Percentiles rank a stretch among this genome's conserved stretches.
These are phyloP conservation scores for Kazachstania taianensis DNA, from an alignment of 805 yeast genomes.

Conservation along the genomic window DNA sequence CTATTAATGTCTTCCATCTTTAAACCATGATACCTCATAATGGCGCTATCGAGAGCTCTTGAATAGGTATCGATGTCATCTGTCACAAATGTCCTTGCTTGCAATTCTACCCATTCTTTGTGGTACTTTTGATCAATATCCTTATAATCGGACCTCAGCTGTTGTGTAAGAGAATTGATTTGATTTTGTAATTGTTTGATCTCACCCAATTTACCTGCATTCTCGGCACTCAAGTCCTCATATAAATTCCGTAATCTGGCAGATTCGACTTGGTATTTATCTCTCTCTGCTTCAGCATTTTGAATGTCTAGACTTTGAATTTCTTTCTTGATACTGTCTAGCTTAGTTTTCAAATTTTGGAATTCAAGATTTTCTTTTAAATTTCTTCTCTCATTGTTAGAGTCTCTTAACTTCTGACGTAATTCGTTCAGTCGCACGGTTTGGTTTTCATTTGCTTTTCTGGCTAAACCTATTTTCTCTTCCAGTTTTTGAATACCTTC, in stretches of 20 bases:
- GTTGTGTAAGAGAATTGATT: conserved; percentile 42
- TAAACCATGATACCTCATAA: conserved; percentile 81
- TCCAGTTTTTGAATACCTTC: conserved; percentile 8
- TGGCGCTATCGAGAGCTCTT: conserved; percentile 82
- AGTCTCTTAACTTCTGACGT: conserved; percentile 39
- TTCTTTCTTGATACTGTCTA: conserved; percentile 29
- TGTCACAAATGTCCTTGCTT: conserved; percentile 63
- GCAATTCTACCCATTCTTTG: conserved; percentile 63
- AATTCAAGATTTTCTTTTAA: conserved; percentile 56
- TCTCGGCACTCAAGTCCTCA: conserved; percentile 47
- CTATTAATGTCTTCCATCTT: conserved; percentile 91
- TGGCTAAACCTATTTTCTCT: background rate
- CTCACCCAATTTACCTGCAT: conserved; percentile 79
- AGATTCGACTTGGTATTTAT: conserved; percentile 51
- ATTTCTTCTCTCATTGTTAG: conserved; percentile 51
- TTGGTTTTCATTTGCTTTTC: conserved; percentile 4
- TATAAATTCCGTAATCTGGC: conserved; percentile 38
- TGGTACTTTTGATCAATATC: conserved; percentile 56
- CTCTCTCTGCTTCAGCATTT: conserved; percentile 52
- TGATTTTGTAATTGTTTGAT: conserved; percentile 74
- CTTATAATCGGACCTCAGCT: conserved; percentile 59
- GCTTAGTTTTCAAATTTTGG: conserved; percentile 34
- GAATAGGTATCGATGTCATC: conserved; percentile 76
- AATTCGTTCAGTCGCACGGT: conserved; percentile 13
- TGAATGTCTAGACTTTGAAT: conserved; percentile 40